phyloP scores from a whole-genome alignment of 208 protist genomes.

The Trypanosoma cruzi region DNA sequence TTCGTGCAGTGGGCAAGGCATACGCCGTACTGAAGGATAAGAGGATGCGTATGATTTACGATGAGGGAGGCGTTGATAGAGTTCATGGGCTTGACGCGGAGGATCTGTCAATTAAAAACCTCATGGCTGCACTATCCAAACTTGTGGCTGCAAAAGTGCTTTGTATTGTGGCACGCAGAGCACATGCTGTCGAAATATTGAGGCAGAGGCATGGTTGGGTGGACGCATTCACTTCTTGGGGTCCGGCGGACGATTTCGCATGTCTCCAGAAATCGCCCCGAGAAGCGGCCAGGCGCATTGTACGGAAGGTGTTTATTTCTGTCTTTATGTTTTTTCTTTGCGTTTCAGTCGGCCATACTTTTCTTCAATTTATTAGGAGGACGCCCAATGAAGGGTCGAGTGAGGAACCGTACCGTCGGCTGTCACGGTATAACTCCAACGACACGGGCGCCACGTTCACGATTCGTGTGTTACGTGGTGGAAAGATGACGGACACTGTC shows the following conservation, averaged over 20 bases:
- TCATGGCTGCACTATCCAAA: background rate
- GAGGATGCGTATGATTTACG: slow-evolving; percentile 92
- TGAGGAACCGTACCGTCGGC: background rate
- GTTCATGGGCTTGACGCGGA: slow-evolving; percentile 11
- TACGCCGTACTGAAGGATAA: slow-evolving; percentile 94
- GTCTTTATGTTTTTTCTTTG: slow-evolving; percentile 12
- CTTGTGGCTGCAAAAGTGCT: slow-evolving; percentile 1
- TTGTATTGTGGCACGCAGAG: slow-evolving; percentile 1
- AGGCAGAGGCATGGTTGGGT: slow-evolving; percentile 4
- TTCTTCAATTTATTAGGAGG: background rate
- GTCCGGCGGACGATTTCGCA: slow-evolving; percentile 12
- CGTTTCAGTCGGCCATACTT: background rate
- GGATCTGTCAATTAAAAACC: background rate
- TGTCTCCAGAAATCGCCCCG: background rate
- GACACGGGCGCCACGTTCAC: slow-evolving; percentile 9
- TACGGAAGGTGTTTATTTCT: background rate
- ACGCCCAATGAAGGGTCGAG: background rate
- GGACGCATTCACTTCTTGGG: background rate
- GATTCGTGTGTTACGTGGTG: background rate
- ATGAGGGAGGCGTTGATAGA: slow-evolving; percentile 38
- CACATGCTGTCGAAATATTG: slow-evolving; percentile 6
- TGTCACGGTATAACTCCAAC: background rate
- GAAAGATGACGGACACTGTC: background rate
- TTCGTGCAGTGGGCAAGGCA: slow-evolving; percentile 72
- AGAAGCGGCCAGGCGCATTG: slow-evolving; percentile 1